Evolutionary conservation across 2,329 filamentous ascomycete genomes (phyloP).

Genomic region (Aspergillaceae sp.): DNA sequence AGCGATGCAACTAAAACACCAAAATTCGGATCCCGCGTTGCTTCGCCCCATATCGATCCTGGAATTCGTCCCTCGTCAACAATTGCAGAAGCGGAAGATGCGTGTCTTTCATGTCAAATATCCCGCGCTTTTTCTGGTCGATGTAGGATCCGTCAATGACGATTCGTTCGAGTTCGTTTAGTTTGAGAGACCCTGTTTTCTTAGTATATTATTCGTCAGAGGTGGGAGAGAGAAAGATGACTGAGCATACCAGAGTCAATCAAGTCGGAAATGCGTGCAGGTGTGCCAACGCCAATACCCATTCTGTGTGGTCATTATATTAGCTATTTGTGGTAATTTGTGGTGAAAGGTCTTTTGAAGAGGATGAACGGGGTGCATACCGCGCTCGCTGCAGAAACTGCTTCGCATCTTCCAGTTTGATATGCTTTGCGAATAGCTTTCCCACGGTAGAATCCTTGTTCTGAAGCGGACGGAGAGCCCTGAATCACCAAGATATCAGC

Average conservation of each 20-base stretch:
- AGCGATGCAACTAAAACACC: conserved; percentile 38
- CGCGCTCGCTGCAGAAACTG: conserved; percentile 59
- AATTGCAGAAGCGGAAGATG: conserved; percentile 71
- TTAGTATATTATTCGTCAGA: not conserved
- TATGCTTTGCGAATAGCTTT: conserved; percentile 96
- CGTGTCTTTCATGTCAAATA: conserved; percentile 93
- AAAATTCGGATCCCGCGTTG: conserved; percentile 45
- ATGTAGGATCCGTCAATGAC: conserved; percentile 88
- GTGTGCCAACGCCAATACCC: conserved; percentile 84
- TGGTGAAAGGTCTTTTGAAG: no score
- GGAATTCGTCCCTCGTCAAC: conserved; percentile 62
- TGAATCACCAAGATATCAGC: not conserved
- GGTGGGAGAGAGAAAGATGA: not conserved
- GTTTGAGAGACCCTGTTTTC: conserved; percentile 55
- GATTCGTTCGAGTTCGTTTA: conserved; percentile 64
- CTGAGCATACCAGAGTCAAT: conserved; percentile 63
- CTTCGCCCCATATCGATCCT: conserved; percentile 54
- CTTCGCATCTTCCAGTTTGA: conserved; percentile 84
- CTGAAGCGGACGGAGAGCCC: conserved; percentile 68
- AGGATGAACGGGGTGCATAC: conserved; percentile 22
- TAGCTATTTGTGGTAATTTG: not conserved
- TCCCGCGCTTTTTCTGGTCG: conserved; percentile 85
- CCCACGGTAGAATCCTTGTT: conserved; percentile 68
- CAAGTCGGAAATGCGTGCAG: conserved; percentile 70
- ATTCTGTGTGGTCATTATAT: conserved; percentile 45